Evolutionary conservation across 805 yeast genomes (phyloP).

Genomic region (Kuraishia hungarica): DNA sequence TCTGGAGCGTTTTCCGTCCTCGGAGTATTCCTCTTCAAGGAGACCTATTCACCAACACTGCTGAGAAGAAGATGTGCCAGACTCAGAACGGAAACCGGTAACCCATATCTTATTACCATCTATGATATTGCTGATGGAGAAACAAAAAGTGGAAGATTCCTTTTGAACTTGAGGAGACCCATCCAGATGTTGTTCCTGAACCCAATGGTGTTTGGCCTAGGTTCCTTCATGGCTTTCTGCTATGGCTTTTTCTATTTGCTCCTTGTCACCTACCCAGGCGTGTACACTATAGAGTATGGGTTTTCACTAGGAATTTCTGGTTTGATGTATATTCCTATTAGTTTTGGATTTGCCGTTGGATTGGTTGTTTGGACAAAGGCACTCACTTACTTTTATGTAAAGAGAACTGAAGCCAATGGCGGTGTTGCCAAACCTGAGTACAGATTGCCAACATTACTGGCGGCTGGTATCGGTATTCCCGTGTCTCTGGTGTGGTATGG

Average conservation of each 20-base stretch:
- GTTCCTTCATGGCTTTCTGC: constrained; percentile 53
- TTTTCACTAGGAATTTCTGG: constrained; percentile 44
- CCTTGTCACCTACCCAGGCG: constrained; percentile 50
- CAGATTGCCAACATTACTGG: constrained; percentile 42
- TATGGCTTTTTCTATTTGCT: constrained; percentile 62
- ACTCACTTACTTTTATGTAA: constrained; percentile 31
- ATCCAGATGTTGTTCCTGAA: constrained; percentile 40
- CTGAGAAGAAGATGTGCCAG: constrained; percentile 35
- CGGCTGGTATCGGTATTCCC: constrained; percentile 44
- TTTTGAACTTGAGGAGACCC: constrained; percentile 43
- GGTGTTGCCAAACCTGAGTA: constrained; percentile 58
- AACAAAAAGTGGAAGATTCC: constrained; percentile 27
- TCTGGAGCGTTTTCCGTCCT: constrained; percentile 37
- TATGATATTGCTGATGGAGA: constrained; percentile 51
- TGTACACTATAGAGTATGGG: constrained; percentile 40
- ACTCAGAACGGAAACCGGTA: constrained; percentile 46
- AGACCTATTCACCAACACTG: constrained; percentile 51
- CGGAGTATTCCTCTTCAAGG: constrained; percentile 39
- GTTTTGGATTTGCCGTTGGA: constrained; percentile 46
- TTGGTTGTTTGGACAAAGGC: constrained; percentile 36
- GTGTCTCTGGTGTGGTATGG: constrained; percentile 64
- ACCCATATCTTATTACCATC: constrained; percentile 46
- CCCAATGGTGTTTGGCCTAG: constrained; percentile 59
- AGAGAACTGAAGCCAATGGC: constrained; percentile 29
- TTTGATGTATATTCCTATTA: constrained; percentile 47